Conservation (phyloP, 768 basidiomycete genomes). For the Lactifluus hygrophoroides region DNA sequence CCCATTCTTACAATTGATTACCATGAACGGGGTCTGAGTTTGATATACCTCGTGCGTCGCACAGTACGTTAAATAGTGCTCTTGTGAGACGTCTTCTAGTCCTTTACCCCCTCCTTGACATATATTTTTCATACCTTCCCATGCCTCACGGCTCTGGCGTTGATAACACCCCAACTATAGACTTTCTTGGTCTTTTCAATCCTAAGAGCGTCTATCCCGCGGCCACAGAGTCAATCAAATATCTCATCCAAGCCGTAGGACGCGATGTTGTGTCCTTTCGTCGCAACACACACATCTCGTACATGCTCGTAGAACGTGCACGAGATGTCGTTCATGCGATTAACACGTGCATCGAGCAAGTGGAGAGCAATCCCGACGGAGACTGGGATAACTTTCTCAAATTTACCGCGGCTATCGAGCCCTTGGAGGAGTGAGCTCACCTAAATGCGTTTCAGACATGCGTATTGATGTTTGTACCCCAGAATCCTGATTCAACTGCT, state of each 20-base stretch:
- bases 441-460: background rate
- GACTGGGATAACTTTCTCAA: slow-evolving; percentile 20
- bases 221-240: slow-evolving; percentile 19
- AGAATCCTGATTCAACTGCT: slow-evolving; percentile 10
- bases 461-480: background rate
- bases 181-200: background rate
- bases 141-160: no score
- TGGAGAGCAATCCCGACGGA: background rate
- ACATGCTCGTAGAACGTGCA: slow-evolving; percentile 16
- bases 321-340: slow-evolving; percentile 17
- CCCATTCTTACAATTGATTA: background rate
- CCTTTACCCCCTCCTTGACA: background rate
- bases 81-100: background rate
- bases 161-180: background rate
- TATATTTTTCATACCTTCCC: no score
- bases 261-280: slow-evolving; percentile 14
- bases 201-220: background rate
- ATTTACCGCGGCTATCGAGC: slow-evolving; percentile 19
- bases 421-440: slow-evolving; percentile 17
- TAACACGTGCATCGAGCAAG: slow-evolving; percentile 13
- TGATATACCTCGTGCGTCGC: background rate
- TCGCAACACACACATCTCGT: slow-evolving; percentile 20
- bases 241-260: slow-evolving; percentile 14
- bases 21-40: background rate
- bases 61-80: slow-evolving; percentile 2